Conservation (phyloP, 805 yeast species). For the Candida loeiensis region DNA sequence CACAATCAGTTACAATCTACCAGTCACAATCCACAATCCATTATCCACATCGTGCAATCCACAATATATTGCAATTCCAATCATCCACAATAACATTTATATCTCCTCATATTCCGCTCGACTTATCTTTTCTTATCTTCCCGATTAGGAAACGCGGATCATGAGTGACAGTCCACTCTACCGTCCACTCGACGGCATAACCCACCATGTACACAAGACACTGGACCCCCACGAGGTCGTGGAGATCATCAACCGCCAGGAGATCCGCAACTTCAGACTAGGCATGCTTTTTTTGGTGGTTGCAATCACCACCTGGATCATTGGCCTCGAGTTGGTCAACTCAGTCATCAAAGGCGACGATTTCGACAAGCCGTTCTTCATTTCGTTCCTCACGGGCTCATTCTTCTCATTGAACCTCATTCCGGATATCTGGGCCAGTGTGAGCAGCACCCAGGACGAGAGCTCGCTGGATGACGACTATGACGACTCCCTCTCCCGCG, state of each 20-base stretch:
- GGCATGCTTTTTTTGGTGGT: constrained; percentile 42
- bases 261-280: constrained; percentile 38
- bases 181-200: constrained; percentile 5
- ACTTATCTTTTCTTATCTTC: neutral
- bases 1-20: no score
- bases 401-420: constrained; percentile 45
- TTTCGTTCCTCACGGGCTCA: constrained; percentile 46
- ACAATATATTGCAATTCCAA: no score
- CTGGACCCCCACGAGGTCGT: constrained; percentile 25
- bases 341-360: constrained; percentile 46
- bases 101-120: neutral
- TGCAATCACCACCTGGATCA: constrained; percentile 46
- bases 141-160: constrained; percentile 3
- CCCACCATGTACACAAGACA: constrained; percentile 9
- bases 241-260: constrained; percentile 38
- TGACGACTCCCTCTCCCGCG: constrained; percentile 17
- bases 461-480: neutral
- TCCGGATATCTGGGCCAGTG: constrained; percentile 28
- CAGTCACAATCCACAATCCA: no score
- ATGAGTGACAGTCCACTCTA: constrained; percentile 6
- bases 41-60: no score
- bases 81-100: no score
- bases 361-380: constrained; percentile 47
- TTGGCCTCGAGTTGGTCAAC: constrained; percentile 48
- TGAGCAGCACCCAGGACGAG: neutral